Evolutionary conservation across 495 filamentous ascomycete species (phyloP).

Genomic region (Talaromyces nanjingensis): DNA sequence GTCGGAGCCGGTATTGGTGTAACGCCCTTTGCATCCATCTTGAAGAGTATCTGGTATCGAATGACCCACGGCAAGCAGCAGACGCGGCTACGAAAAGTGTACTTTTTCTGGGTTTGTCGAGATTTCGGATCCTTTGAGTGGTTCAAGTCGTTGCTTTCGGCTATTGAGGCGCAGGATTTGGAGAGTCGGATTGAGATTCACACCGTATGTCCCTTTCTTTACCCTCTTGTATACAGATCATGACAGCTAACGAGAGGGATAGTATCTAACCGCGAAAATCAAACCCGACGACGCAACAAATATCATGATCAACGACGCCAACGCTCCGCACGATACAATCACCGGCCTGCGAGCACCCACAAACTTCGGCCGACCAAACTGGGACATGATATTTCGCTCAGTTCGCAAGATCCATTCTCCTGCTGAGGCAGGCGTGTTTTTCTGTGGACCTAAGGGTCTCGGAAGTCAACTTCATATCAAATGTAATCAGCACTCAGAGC

Average conservation of each 20-base stretch:
- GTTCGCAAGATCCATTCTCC: constrained; percentile 65
- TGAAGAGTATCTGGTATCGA: constrained; percentile 84
- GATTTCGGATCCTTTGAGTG: constrained; percentile 76
- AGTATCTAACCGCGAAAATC: constrained; percentile 69
- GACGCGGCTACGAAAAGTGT: constrained; percentile 68
- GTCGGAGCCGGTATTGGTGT: constrained; percentile 88
- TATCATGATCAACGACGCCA: constrained; percentile 79
- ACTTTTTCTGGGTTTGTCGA: constrained; percentile 81
- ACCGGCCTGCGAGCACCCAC: constrained; percentile 68
- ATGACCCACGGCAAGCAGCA: constrained; percentile 74
- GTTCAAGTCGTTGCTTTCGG: constrained; percentile 71
- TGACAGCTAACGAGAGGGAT: constrained; percentile 3
- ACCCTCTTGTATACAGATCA: background rate
- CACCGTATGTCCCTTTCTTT: constrained; percentile 25
- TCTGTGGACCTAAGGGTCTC: constrained; percentile 68
- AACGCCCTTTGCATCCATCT: constrained; percentile 79
- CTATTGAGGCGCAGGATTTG: constrained; percentile 77
- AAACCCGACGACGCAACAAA: constrained; percentile 73
- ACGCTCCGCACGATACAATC: constrained; percentile 70
- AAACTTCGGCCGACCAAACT: constrained; percentile 72
- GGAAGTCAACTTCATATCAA: constrained; percentile 64
- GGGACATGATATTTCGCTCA: constrained; percentile 72
- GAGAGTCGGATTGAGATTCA: constrained; percentile 72
- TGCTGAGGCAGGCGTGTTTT: constrained; percentile 72
- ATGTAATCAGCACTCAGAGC: constrained; percentile 72